Evolutionary conservation across 352 stramenopile species (phyloP), one percentile per base, ranked within the genome.

Genomic region (Globisporangium cederbergense): DNA sequence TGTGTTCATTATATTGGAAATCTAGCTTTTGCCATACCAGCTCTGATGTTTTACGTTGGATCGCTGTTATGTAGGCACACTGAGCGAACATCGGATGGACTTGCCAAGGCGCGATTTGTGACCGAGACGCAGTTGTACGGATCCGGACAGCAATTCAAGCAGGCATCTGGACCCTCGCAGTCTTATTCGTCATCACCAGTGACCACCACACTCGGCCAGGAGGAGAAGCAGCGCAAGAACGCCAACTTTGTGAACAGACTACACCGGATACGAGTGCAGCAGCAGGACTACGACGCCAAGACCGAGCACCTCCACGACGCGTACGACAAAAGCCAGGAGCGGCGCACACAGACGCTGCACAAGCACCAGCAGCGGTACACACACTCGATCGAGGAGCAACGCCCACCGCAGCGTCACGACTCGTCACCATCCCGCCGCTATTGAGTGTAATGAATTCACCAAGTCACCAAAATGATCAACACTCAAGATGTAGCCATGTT

Each of bases 111-210:
- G 14, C 68, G 54, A 5, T 86, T 84, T 56, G 64, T 51, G 6
- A 86, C 79, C 0, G 79, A 88, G 54, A 53, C 75, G 4, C 72
- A 73, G 25, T 11, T 79, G 9, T 88, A 86, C 30, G 79, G 79
- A 11, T 71, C 53, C 52, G 64, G 66, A 0, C 68, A 66, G 20
- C 58, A 61, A 46, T 60, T 34, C 52, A 51, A 45, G 22, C 55
- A 62, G 16, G 11, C 60, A 6, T 25, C 40, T 34, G 20, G 50
- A 4, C 2, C 34, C 46, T n/a, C 43, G 2, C 63, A 58, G 25
- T n/a, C 38, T 0, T 32, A 42, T 52, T 36, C 34, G 3, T 14
- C 32, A 7, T 36, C 54, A 6, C 13, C 30, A 16, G 28, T 32
- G 25, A 53, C 60, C 5, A 68, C 62, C 13, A 80, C 76, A 6